These are phyloP conservation scores for Lyophyllum decastes DNA, from an alignment of 768 basidiomycete genomes.

Conservation along the genomic window DNA sequence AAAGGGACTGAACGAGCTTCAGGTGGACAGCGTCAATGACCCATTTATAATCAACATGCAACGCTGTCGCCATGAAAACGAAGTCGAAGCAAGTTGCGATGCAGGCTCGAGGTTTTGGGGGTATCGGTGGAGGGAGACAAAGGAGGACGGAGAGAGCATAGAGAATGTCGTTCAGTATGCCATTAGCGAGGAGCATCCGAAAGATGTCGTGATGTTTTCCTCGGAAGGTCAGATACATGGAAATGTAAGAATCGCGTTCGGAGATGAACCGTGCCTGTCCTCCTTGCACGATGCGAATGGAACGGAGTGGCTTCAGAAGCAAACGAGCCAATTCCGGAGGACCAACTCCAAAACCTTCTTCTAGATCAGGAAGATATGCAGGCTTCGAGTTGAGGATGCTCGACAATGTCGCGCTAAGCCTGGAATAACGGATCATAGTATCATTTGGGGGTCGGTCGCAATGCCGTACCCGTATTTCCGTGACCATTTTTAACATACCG, in stretches of 20 bases:
- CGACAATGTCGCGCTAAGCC: neutral
- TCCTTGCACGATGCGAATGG: neutral
- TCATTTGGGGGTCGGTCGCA: neutral
- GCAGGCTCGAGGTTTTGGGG: neutral
- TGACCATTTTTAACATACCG: neutral
- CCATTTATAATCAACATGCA: neutral
- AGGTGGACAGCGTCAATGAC: neutral
- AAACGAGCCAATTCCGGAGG: neutral
- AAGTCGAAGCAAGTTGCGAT: neutral
- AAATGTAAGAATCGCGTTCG: neutral
- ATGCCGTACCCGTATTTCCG: neutral
- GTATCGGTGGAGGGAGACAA: neutral
- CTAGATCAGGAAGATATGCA: neutral
- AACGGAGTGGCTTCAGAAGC: neutral
- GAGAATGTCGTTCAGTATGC: neutral
- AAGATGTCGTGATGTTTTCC: neutral
- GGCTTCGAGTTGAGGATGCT: neutral
- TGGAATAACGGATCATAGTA: neutral
- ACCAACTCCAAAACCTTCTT: neutral
- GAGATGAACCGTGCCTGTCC: neutral
- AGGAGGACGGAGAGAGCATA: neutral
- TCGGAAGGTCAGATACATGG: neutral
- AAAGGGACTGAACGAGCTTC: neutral
- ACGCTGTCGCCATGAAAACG: neutral
- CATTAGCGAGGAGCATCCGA: neutral